Percentiles rank a stretch among this genome's conserved stretches.
Evolutionary conservation across 768 basidiomycete species (phyloP).

Genomic region (Russula abietina): DNA sequence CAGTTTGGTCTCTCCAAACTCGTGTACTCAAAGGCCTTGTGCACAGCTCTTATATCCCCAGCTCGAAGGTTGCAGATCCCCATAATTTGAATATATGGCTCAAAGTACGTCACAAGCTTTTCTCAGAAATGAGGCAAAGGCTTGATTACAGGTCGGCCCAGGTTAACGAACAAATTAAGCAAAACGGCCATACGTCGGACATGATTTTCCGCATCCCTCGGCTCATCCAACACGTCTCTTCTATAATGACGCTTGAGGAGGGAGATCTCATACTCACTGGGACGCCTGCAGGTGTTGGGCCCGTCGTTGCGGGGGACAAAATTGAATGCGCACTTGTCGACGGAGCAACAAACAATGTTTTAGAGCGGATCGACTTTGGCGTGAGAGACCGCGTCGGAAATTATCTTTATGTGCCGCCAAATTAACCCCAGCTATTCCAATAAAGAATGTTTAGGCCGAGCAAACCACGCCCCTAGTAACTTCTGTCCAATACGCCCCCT

Average conservation of each 20-base stretch:
- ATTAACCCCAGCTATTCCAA: not conserved
- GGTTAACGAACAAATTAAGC: conserved; percentile 81
- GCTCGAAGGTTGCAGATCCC: conserved; percentile 58
- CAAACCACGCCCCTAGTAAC: conserved; percentile 1
- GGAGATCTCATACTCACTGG: conserved; percentile 89
- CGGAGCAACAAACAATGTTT: conserved; percentile 41
- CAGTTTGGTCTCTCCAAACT: not conserved
- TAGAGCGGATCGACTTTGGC: conserved; percentile 60
- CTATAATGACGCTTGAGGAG: conserved; percentile 98
- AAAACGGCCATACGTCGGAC: conserved; percentile 77
- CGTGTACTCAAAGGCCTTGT: not conserved
- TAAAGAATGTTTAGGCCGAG: conserved; percentile 37
- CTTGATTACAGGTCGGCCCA: conserved; percentile 29
- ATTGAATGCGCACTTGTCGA: conserved; percentile 69
- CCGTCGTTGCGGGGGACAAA: conserved; percentile 65
- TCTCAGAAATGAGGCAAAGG: not conserved
- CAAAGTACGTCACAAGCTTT: conserved; percentile 43
- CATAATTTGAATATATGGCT: conserved; percentile 72
- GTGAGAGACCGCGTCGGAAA: conserved; percentile 65
- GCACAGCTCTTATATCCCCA: conserved; percentile 73
- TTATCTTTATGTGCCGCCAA: conserved; percentile 42
- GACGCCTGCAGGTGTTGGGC: conserved; percentile 88
- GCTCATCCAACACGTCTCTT: conserved; percentile 85
- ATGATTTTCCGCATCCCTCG: conserved; percentile 92
- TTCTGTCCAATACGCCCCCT: conserved; percentile 26